Base-by-base conservation (phyloP, 2,329 filamentous ascomycete species). In the Erysiphe pulchra region DNA sequence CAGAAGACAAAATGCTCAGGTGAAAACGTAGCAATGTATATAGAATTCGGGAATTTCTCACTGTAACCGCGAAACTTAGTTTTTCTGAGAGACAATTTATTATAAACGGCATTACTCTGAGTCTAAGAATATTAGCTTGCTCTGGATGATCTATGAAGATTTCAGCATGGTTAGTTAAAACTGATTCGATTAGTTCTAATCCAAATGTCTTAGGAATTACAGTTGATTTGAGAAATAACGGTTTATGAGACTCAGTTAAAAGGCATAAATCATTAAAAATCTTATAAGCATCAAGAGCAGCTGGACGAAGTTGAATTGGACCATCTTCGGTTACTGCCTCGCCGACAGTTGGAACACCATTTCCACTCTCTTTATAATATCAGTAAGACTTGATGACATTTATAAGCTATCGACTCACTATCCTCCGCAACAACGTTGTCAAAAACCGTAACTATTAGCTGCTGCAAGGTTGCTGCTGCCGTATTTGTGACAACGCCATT, bases 401-500 rank as follows among this genome's bases (percentile, higher is more conserved):
- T 6, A 12, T 8, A 0, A 36, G n/a, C 17, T 17, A 2, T 18
- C 28, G 12, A 67, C 73, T 59, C 62, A 79, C 77, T 77, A 58
- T 94, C 85, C 64, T 94, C 85, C 6, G 66, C 65, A 0, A 77
- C 72, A 1, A 94, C 84, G 59, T 92, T 90, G 59, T 95, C 90
- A 61, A 94, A 95, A 0, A 93, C 80, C 0, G 82, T 80, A 31
- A 90, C 83, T 8, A 95, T 77, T 13, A 98, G 71, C 60, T 95
- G 90, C 61, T 94, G 87, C 46, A 98, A 65, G 2, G 90, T 95
- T n/a, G 90, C 90, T 24, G 87, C 84, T 10, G 90, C 90, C 1
- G 92, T 95, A 54, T 92, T 92, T 57, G 87, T 92, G 53, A 98
- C 85, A 45, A 92, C 85, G 24, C 78, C 75, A 63, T 86, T 92